Conservation (phyloP, 2,329 filamentous ascomycete genomes). For the Fusarium camptoceras region DNA sequence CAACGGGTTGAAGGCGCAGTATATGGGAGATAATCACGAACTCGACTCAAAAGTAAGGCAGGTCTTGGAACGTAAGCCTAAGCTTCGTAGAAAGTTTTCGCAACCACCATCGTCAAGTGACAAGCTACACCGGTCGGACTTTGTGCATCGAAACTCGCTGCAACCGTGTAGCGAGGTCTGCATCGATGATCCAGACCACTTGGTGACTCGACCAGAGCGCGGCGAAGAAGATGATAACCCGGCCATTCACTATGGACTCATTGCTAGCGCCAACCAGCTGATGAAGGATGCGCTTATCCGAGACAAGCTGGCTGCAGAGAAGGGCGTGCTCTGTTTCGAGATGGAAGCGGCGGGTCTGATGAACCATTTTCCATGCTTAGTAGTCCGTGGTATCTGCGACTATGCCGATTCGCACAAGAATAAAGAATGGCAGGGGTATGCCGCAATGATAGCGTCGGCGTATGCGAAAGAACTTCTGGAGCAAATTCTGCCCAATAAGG, state of each 20-base stretch:
- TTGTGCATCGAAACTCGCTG: not conserved
- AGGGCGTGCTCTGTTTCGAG: slow-evolving; percentile 14
- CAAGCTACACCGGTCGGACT: not conserved
- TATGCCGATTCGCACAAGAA: slow-evolving; percentile 53
- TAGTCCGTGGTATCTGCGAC: slow-evolving; percentile 54
- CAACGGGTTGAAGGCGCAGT: not conserved
- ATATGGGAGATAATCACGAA: not conserved
- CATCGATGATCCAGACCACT: not conserved
- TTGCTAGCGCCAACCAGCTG: not conserved
- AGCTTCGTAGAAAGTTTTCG: slow-evolving; percentile 3
- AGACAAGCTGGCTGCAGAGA: not conserved
- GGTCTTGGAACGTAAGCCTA: not conserved
- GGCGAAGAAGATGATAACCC: not conserved
- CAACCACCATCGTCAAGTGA: not conserved
- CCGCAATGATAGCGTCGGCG: not conserved
- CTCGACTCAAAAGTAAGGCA: not conserved
- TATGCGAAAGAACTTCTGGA: not conserved
- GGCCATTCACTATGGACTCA: not conserved
- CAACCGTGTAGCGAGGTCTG: not conserved
- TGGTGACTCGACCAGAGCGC: not conserved
- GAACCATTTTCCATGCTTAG: slow-evolving; percentile 47
- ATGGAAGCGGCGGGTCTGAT: slow-evolving; percentile 7
- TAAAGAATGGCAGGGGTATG: not conserved
- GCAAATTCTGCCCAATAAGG: not conserved
- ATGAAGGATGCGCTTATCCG: slow-evolving; percentile 21